Evolutionary conservation across 1,139 yeast genomes (phyloP), one percentile per base, ranked within the genome.

Genomic region (Yamadazyma epiphylla): DNA sequence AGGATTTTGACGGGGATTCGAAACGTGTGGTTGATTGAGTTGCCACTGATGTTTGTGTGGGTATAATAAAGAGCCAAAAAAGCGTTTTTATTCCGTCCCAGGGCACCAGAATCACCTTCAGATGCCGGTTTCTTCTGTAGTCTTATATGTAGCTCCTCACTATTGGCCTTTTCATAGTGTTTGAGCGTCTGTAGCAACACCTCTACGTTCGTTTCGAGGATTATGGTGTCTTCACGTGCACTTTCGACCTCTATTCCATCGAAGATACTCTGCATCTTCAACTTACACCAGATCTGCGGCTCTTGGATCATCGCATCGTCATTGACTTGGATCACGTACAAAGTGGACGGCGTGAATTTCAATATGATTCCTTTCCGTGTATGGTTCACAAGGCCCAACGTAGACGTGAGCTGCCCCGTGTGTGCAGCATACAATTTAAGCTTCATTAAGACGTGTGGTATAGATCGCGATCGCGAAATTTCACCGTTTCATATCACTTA

Each of bases 241-340:
- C 72, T 64, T 33, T 56, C 41, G 55, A 75, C 42, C 56, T 77
- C 60, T 43, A 74, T 45, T 53, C 70, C 56, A 37, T 69, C 75
- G 46, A 78, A 79, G 16, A 75, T 46, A 15, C 60, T 49, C 3
- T 45, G 30, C 50, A 59, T 63, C 13, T 64, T 58, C 12, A 79
- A 46, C 39, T 72, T 75, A 42, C 80, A 72, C 81, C 82, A 77
- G 2, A 75, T 71, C 39, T 75, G 81, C 2, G 85, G 84, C 37
- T 77, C 81, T 31, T 52, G 60, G 22, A 60, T 58, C 17, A 66
- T 39, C 4, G 74, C 60, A 3, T 50, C 49, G 13, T 48, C 55
- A 37, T 58, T 53, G n/a, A 55, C 62, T 50, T 77, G 77, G 10
- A 77, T 70, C n/a, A 77, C 62, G 27, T 56, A 49, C 20, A 78